Percentiles rank a stretch among this genome's conserved stretches.
phyloP scores from a whole-genome alignment of 495 filamentous ascomycete genomes.

The Astrocystis sublimbata region DNA sequence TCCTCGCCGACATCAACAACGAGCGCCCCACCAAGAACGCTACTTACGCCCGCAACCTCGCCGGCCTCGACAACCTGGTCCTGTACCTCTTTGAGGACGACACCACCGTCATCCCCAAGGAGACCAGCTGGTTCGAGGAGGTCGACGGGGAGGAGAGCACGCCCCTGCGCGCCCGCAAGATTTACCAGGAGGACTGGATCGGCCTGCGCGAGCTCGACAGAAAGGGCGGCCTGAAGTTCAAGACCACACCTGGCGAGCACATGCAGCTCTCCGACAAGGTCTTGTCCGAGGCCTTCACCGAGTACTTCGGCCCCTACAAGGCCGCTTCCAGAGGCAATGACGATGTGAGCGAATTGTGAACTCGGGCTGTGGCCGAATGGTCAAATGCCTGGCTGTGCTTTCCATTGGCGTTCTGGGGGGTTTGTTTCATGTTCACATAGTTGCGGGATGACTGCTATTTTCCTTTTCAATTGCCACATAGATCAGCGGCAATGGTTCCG shows the following conservation, averaged over 20 bases:
- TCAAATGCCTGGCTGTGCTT: slow-evolving; percentile 14
- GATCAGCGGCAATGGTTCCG: neutral
- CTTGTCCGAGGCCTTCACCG: slow-evolving; percentile 65
- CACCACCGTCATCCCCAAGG: slow-evolving; percentile 82
- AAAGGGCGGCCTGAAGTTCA: slow-evolving; percentile 75
- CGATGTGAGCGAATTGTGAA: slow-evolving; percentile 28
- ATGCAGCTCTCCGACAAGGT: slow-evolving; percentile 76
- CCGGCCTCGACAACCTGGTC: slow-evolving; percentile 70
- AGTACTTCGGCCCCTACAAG: slow-evolving; percentile 65
- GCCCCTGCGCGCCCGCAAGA: slow-evolving; percentile 63
- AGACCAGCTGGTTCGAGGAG: slow-evolving; percentile 89
- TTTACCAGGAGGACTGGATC: slow-evolving; percentile 94
- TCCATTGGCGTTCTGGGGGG: slow-evolving; percentile 2
- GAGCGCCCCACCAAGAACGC: slow-evolving; percentile 75
- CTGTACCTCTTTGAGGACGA: slow-evolving; percentile 93
- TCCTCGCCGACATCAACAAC: slow-evolving; percentile 98
- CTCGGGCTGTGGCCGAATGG: too few relatives aligned
- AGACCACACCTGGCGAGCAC: slow-evolving; percentile 69
- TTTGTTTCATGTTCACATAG: neutral
- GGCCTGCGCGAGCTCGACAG: slow-evolving; percentile 80
- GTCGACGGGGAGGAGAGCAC: slow-evolving; percentile 71
- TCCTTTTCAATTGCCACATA: neutral
- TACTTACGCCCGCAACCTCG: slow-evolving; percentile 72
- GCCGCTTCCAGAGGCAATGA: slow-evolving; percentile 21
- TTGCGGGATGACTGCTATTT: too few relatives aligned